Evolutionary conservation across 2,329 filamentous ascomycete genomes (phyloP).

Genomic region (Myotisia sp.): DNA sequence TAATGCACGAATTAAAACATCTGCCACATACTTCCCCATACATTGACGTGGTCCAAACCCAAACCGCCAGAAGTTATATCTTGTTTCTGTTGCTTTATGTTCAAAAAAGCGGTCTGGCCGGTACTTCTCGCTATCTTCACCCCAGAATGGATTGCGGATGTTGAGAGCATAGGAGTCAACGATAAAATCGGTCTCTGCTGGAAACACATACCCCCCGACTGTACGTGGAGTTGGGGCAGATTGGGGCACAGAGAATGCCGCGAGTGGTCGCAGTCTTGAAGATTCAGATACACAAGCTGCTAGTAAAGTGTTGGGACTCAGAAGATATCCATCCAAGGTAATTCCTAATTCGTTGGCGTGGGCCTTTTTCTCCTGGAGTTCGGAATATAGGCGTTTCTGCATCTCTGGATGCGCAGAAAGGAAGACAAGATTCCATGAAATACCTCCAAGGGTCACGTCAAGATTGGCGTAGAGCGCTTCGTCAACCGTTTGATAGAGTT

Average conservation of each 20-base stretch:
- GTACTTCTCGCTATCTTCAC: constrained; percentile 21
- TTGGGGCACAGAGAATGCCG: constrained; percentile 31
- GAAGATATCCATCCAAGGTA: constrained; percentile 16
- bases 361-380: constrained; percentile 8
- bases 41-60: constrained; percentile 6
- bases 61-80: constrained; percentile 6
- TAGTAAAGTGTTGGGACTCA: constrained; percentile 17
- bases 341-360: neutral
- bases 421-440: constrained; percentile 33
- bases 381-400: constrained; percentile 19
- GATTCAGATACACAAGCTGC: constrained; percentile 29
- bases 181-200: constrained; percentile 27
- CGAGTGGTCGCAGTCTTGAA: constrained; percentile 25
- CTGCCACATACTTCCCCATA: constrained; percentile 2
- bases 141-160: constrained; percentile 28
- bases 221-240: constrained; percentile 23
- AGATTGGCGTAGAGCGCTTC: constrained; percentile 36
- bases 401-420: constrained; percentile 24
- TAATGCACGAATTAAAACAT: neutral
- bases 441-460: constrained; percentile 32
- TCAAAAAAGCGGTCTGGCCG: constrained; percentile 18
- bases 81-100: neutral
- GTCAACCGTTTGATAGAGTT: constrained; percentile 32
- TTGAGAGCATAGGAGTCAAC: constrained; percentile 35
- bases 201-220: constrained; percentile 25